Conservation (phyloP, 805 yeast species). For the Yarrowia sp. region DNA sequence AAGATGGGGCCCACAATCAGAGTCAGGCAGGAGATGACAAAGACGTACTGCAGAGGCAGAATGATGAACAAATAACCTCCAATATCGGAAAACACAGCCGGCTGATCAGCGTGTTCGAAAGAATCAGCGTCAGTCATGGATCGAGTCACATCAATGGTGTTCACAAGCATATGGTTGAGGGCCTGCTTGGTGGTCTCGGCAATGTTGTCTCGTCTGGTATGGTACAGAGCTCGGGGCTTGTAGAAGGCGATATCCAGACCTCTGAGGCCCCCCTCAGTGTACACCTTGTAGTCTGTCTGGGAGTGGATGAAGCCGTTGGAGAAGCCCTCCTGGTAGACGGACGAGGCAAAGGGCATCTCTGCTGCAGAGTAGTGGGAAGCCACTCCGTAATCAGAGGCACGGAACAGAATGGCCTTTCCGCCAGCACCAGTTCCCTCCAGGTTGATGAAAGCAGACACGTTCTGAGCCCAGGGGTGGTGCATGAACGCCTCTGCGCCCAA, state of each 20-base stretch:
- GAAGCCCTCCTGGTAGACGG: conserved; percentile 85
- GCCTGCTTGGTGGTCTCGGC: conserved; percentile 69
- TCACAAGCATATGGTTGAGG: conserved; percentile 83
- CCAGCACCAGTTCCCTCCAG: conserved; percentile 95
- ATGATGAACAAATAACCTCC: conserved; percentile 63
- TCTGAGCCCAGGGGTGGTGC: conserved; percentile 71
- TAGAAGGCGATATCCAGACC: conserved; percentile 92
- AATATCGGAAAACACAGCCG: conserved; percentile 71
- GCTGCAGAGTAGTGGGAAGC: conserved; percentile 62
- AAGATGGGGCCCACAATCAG: conserved; percentile 64
- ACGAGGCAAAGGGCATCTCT: conserved; percentile 73
- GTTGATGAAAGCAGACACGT: conserved; percentile 68
- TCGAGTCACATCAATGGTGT: conserved; percentile 65
- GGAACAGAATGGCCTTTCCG: conserved; percentile 78
- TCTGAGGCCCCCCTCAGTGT: conserved; percentile 67
- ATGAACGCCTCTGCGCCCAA: conserved; percentile 80
- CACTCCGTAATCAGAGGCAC: conserved; percentile 81
- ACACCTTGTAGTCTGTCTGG: conserved; percentile 86
- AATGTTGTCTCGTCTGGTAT: conserved; percentile 76
- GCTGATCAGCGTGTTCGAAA: conserved; percentile 44
- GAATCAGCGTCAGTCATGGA: conserved; percentile 55
- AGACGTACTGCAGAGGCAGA: conserved; percentile 59
- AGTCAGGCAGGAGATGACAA: conserved; percentile 60
- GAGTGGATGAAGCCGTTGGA: conserved; percentile 72
- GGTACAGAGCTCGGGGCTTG: conserved; percentile 83